Percentiles rank a stretch among this genome's conserved stretches.
Evolutionary conservation across 176 grass and related monocot species (phyloP).

Genomic region (Aegilops sharonensis): DNA sequence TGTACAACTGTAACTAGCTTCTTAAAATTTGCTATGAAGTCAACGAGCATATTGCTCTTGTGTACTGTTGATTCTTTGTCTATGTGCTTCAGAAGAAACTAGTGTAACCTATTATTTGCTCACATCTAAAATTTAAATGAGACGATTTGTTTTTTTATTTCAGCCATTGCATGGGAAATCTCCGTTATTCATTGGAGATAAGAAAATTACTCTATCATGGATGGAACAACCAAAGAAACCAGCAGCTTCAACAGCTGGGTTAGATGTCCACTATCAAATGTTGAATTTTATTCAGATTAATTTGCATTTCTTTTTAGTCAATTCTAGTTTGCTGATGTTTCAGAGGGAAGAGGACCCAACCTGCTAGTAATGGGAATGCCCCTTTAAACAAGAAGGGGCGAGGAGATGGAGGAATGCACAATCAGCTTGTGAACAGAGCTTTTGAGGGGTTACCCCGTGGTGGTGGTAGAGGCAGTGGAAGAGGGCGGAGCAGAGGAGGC

Average conservation of each 20-base stretch:
- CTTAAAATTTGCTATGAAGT: not conserved
- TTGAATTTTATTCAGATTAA: conserved; percentile 7
- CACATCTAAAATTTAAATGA: not conserved
- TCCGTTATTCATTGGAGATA: conserved; percentile 85
- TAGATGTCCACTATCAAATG: conserved; percentile 12
- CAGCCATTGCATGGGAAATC: conserved; percentile 86
- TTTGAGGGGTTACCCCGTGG: conserved; percentile 80
- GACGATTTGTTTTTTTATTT: conserved; percentile 33
- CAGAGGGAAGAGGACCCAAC: conserved; percentile 65
- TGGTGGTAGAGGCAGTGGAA: conserved; percentile 68
- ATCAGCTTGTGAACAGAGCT: conserved; percentile 85
- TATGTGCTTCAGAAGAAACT: conserved; percentile 17
- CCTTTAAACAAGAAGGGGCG: conserved; percentile 69
- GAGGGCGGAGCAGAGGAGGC: conserved; percentile 65
- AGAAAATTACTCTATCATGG: conserved; percentile 88
- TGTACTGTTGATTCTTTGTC: not conserved
- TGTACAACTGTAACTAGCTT: not conserved
- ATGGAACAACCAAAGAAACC: conserved; percentile 70
- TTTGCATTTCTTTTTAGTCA: conserved; percentile 16
- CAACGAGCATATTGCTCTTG: not conserved
- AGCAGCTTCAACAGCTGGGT: conserved; percentile 55
- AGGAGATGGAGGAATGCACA: conserved; percentile 52
- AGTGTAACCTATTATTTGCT: not conserved
- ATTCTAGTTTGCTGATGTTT: conserved; percentile 22
- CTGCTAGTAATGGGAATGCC: conserved; percentile 56